phyloP scores from a whole-genome alignment of 345 rosid genomes.

The Schrenkiella parvula region DNA sequence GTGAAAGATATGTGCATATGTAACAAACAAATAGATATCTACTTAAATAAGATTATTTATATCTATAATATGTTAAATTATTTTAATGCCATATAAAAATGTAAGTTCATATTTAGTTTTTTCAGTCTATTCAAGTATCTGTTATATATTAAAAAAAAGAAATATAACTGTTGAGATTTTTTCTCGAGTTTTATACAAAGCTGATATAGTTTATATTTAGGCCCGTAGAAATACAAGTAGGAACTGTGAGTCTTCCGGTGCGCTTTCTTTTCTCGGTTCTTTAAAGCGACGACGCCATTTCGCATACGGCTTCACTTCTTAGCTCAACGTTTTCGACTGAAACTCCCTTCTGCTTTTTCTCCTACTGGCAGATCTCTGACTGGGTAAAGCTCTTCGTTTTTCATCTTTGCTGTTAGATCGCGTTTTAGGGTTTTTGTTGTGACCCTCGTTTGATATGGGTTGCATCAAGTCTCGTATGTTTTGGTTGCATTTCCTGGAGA shows the following conservation, averaged over 20 bases:
- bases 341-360: background rate
- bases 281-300: constrained; percentile 8
- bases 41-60: too few species aligned
- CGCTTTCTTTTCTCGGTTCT: background rate
- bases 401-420: background rate
- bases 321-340: background rate
- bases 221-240: background rate
- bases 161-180: background rate
- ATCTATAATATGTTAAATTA: too few species aligned
- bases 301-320: constrained; percentile 1
- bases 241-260: background rate
- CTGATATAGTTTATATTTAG: background rate
- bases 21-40: too few species aligned
- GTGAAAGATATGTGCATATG: too few species aligned
- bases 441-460: background rate
- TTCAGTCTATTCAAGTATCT: too few species aligned
- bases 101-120: too few species aligned
- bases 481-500: background rate
- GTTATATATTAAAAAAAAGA: too few species aligned
- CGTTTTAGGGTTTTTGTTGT: constrained; percentile 3
- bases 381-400: background rate
- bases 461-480: background rate
- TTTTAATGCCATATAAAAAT: too few species aligned
- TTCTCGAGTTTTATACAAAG: background rate
- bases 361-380: background rate